A percentile compares a stretch with the other conserved stretches of the same genome.
Conservation (phyloP, 805 yeast genomes). For the Saccharomyces paradoxus region DNA sequence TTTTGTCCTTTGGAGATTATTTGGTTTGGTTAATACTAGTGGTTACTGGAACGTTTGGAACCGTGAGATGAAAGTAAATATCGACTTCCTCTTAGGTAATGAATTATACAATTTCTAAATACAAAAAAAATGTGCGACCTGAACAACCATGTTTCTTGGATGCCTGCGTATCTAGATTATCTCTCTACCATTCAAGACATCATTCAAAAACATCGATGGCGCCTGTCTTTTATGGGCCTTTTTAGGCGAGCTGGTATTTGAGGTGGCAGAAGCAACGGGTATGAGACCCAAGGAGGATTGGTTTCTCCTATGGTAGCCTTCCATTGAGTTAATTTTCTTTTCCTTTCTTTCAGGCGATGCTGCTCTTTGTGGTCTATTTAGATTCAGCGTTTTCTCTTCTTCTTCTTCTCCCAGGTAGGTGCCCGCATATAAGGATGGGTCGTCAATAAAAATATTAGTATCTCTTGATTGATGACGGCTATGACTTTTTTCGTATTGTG, state of each 20-base stretch:
- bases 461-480: not conserved
- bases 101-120: too few species aligned
- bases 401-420: not conserved
- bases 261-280: slow-evolving; percentile 6
- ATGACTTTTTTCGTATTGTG: slow-evolving; percentile 37
- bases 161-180: not conserved
- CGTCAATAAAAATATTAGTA: not conserved
- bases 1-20: too few species aligned
- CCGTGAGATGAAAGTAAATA: too few species aligned
- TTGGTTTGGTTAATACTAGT: too few species aligned
- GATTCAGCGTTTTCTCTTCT: slow-evolving; percentile 1
- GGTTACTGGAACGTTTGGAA: too few species aligned
- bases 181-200: slow-evolving; percentile 14
- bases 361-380: slow-evolving; percentile 23
- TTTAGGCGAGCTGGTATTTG: slow-evolving; percentile 3
- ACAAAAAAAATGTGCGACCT: not conserved
- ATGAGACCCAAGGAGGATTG: slow-evolving; percentile 29
- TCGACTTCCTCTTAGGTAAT: too few species aligned
- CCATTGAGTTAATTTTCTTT: slow-evolving; percentile 21
- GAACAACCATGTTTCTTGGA: too few species aligned
- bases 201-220: slow-evolving; percentile 26
- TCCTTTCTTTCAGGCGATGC: slow-evolving; percentile 26
- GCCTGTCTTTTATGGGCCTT: slow-evolving; percentile 9
- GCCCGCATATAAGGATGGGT: not conserved
- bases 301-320: slow-evolving; percentile 34